Evolutionary conservation across 2,329 filamentous ascomycete species (phyloP).

Genomic region (Claviceps humidiphila): DNA sequence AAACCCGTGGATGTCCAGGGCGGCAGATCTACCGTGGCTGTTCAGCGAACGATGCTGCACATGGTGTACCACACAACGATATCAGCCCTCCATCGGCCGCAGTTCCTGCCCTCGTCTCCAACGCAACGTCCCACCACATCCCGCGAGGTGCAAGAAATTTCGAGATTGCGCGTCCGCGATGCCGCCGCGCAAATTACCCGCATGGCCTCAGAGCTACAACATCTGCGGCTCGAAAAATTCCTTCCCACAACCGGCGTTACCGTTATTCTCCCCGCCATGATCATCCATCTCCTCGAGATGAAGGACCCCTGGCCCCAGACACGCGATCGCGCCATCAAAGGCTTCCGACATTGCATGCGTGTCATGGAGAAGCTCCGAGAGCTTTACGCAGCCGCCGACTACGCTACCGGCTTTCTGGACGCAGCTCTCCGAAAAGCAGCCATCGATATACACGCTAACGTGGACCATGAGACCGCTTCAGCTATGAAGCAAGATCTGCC

Average conservation of each 20-base stretch:
- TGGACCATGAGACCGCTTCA: constrained; percentile 18
- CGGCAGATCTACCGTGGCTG: constrained; percentile 43
- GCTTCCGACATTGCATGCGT: constrained; percentile 85
- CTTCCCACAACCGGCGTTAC: constrained; percentile 85
- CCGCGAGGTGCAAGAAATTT: constrained; percentile 66
- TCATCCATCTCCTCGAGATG: constrained; percentile 86
- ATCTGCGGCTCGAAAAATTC: constrained; percentile 59
- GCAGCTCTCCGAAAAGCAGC: constrained; percentile 79
- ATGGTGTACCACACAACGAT: constrained; percentile 91
- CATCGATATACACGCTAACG: constrained; percentile 47
- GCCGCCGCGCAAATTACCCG: constrained; percentile 76
- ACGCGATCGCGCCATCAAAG: constrained; percentile 59
- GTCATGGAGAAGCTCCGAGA: constrained; percentile 80
- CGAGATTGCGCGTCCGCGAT: constrained; percentile 67
- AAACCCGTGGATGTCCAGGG: constrained; percentile 42
- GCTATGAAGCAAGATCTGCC: constrained; percentile 23
- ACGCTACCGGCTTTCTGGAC: constrained; percentile 88
- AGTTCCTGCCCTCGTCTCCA: constrained; percentile 68
- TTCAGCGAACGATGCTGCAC: constrained; percentile 77
- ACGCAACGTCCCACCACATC: constrained; percentile 37
- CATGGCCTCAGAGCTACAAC: constrained; percentile 66
- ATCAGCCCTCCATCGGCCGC: constrained; percentile 80
- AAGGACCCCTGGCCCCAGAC: constrained; percentile 65
- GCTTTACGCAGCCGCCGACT: constrained; percentile 88
- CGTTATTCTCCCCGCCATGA: constrained; percentile 80